phyloP scores from a whole-genome alignment of 805 yeast species.

The Naumovozyma baii region DNA sequence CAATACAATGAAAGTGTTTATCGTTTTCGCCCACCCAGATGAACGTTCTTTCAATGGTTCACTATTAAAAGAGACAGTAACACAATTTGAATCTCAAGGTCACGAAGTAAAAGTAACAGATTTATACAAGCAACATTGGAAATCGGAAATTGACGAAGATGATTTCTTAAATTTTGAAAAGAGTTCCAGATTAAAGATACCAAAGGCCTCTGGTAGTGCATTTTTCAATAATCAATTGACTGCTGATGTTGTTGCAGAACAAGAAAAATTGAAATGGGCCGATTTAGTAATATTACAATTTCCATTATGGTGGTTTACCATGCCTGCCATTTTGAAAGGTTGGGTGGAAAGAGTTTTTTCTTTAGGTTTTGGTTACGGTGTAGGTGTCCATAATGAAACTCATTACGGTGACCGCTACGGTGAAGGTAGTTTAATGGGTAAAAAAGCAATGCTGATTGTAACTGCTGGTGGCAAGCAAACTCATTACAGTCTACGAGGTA shows the following conservation, averaged over 20 bases:
- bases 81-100: slow-evolving; percentile 15
- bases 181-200: slow-evolving; percentile 6
- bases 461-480: slow-evolving; percentile 11
- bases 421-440: slow-evolving; percentile 18
- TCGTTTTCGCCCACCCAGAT: slow-evolving; percentile 21
- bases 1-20: slow-evolving; percentile 13
- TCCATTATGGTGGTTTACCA: slow-evolving; percentile 23
- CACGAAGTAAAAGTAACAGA: slow-evolving; percentile 24
- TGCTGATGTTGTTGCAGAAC: slow-evolving; percentile 17
- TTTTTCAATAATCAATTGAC: slow-evolving; percentile 8
- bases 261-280: slow-evolving; percentile 21
- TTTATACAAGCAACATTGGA: slow-evolving; percentile 19
- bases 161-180: slow-evolving; percentile 12
- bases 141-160: slow-evolving; percentile 12
- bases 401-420: slow-evolving; percentile 17
- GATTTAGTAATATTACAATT: slow-evolving; percentile 17
- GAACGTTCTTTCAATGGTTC: slow-evolving; percentile 18
- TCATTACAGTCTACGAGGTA: slow-evolving; percentile 13
- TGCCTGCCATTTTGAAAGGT: slow-evolving; percentile 26
- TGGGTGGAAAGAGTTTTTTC: slow-evolving; percentile 23
- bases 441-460: slow-evolving; percentile 9
- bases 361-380: slow-evolving; percentile 17
- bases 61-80: slow-evolving; percentile 11
- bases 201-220: slow-evolving; percentile 10
- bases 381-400: too few relatives aligned